These are phyloP conservation scores for Salvia miltiorrhiza DNA, from an alignment of 257 asterid species.

Conservation along the genomic window DNA sequence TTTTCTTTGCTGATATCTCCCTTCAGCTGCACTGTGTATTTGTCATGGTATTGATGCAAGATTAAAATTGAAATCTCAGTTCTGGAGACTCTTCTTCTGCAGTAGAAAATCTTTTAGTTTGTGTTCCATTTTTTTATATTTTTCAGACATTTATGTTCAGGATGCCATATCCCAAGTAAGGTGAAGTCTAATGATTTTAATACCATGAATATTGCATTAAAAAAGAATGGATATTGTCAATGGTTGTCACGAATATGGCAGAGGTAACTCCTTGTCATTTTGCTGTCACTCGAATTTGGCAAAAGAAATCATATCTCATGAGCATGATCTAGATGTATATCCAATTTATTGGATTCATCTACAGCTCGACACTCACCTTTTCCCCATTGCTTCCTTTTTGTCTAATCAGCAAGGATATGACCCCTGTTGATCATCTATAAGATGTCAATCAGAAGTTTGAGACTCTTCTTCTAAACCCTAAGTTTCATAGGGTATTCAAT, in stretches of 20 bases:
- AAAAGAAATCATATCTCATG: conserved; percentile 1
- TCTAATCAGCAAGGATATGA: neutral
- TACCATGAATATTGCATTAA: neutral
- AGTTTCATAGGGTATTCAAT: neutral
- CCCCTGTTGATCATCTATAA: neutral
- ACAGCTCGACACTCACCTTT: neutral
- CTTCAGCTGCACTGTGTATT: neutral
- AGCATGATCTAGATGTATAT: neutral
- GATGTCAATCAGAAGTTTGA: neutral
- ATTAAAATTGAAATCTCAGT: neutral
- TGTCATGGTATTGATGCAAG: neutral
- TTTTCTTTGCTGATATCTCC: neutral
- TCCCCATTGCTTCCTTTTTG: neutral
- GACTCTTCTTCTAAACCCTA: neutral
- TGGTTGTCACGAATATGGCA: neutral
- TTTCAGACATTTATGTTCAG: neutral
- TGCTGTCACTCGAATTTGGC: conserved; percentile 7
- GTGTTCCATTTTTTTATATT: neutral
- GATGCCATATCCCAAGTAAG: neutral
- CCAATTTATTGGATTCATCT: conserved; percentile 1
- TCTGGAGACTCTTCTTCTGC: neutral
- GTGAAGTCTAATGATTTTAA: neutral
- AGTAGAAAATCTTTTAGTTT: neutral
- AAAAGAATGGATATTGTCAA: neutral
- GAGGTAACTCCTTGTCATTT: neutral